Evolutionary conservation across 208 protist genomes (phyloP).

Genomic region (Trypanosoma caninum): DNA sequence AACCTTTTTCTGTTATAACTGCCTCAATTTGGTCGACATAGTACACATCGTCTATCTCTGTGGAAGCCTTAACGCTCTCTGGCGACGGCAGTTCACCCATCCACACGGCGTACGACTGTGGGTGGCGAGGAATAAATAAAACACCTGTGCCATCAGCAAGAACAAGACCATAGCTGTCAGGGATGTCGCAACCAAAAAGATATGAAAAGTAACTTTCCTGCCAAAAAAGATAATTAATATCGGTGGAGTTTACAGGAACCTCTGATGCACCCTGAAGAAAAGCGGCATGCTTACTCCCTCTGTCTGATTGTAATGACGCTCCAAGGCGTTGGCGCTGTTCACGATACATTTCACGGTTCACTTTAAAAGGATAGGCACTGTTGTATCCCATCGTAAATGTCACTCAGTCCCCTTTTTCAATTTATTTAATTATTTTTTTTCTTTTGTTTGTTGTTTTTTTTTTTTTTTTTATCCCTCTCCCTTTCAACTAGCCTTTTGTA

Average conservation of each 20-base stretch:
- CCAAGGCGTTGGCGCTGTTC: slow-evolving; percentile 83
- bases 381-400: too few species aligned
- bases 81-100: slow-evolving; percentile 85
- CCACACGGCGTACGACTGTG: slow-evolving; percentile 87
- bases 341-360: slow-evolving; percentile 75
- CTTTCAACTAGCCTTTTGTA: too few species aligned
- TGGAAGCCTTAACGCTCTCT: slow-evolving; percentile 45
- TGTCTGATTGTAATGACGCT: slow-evolving; percentile 30
- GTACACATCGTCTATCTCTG: slow-evolving; percentile 73
- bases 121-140: slow-evolving; percentile 87
- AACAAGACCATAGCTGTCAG: slow-evolving; percentile 79
- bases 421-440: slow-evolving; percentile 7
- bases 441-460: neutral
- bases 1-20: slow-evolving; percentile 39
- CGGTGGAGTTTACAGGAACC: slow-evolving; percentile 87
- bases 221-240: slow-evolving; percentile 86
- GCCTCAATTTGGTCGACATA: slow-evolving; percentile 80
- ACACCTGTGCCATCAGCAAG: slow-evolving; percentile 54
- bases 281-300: slow-evolving; percentile 52
- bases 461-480: neutral
- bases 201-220: slow-evolving; percentile 96
- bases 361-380: slow-evolving; percentile 66
- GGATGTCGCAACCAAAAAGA: slow-evolving; percentile 86
- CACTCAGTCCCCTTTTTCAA: too few species aligned
- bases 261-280: slow-evolving; percentile 77